Evolutionary conservation across 371 early-diverging fungal genomes (phyloP), one percentile per base, ranked within the genome.

Genomic region (Amoeboaphelidium protococcarum): DNA sequence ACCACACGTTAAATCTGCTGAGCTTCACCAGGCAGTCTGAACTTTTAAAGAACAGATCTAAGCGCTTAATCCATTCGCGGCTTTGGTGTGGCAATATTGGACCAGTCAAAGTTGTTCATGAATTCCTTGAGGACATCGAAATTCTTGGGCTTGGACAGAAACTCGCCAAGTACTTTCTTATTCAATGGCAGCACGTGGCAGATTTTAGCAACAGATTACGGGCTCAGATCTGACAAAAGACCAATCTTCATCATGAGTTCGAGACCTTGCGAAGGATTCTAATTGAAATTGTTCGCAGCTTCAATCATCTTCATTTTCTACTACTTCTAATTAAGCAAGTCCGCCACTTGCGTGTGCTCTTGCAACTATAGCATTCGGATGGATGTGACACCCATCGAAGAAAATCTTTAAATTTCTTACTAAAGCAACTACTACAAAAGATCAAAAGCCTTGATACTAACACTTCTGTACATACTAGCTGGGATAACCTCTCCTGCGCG

Each of bases 1-100:
- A 92, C 69, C 24, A 91, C 78, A 20, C 92, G 71, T 50, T 82
- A 79, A 47, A 94, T 90, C 54, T 84, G 80, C 60, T 91, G 90
- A 24, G 84, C 72, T 62, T 94, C 95, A 25, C 92, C 92, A 2
- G 86, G 85, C 19, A 94, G 58, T 42, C 88, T 71, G 68, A 94
- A 94, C 10, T 76, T 69, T 49, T 75, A 76, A 10, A 94, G 62
- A 22, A 88, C 67, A 24, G 66, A 63, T 40, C 95, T 71, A 37
- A 90, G 54, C 0, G 87, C 82, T 56, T 87, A 85, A 54, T 90
- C 84, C 45, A 91, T 59, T 23, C 80, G 71, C 60, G 73, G 75
- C 68, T 72, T 50, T 31, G 37, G 20, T 20, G 16, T 31, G 25
- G 1, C 20, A 21, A 23, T 12, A 27, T 1, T 2, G 25, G 1